Conservation (phyloP, 148 eudicot genomes). For the Cornus controversa region DNA sequence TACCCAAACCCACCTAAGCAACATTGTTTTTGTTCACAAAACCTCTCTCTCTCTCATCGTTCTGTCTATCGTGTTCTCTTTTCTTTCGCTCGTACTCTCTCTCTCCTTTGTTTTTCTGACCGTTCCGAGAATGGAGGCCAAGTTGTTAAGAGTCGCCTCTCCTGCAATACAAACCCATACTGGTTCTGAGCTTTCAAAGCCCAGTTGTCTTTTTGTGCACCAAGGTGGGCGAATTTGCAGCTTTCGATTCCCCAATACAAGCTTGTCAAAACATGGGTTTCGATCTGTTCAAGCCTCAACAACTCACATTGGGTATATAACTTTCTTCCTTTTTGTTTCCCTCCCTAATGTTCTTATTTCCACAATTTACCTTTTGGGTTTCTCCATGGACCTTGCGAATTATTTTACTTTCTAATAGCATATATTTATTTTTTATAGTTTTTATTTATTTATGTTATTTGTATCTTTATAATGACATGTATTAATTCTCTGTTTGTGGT, state of each 20-base stretch:
- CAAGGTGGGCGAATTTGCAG: slow-evolving; percentile 8
- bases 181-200: slow-evolving; percentile 1
- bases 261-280: slow-evolving; percentile 19
- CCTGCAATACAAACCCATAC: background rate
- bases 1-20: too few relatives aligned
- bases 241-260: slow-evolving; percentile 14
- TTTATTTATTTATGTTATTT: background rate
- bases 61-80: background rate
- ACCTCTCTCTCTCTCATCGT: background rate
- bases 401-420: background rate
- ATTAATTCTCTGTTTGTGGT: background rate
- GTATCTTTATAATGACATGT: background rate
- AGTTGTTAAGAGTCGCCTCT: slow-evolving; percentile 19
- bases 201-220: slow-evolving; percentile 13
- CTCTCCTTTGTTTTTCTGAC: background rate
- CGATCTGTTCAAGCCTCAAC: slow-evolving; percentile 36
- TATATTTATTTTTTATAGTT: background rate
- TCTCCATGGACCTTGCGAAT: background rate
- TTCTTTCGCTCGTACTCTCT: background rate
- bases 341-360: background rate
- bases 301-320: slow-evolving; percentile 29
- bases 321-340: background rate
- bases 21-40: too few relatives aligned
- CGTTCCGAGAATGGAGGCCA: slow-evolving; percentile 30
- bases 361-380: background rate